Evolutionary conservation across 2,329 filamentous ascomycete genomes (phyloP), one percentile per base, ranked within the genome.

Genomic region (Aspergillaceae sp.): DNA sequence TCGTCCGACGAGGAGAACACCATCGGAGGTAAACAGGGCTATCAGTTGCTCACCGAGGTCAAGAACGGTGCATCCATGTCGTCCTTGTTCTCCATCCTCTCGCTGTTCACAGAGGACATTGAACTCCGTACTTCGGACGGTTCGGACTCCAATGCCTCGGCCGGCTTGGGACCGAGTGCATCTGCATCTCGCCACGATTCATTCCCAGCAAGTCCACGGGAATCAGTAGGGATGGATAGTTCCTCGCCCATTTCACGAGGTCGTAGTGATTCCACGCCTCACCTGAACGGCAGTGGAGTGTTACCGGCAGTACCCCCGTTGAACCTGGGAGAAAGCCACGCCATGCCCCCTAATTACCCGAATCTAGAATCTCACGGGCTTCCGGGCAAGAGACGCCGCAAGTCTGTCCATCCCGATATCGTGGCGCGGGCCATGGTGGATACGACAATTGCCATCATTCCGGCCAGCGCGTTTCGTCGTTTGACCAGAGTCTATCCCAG

Each of bases 41-140:
- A 98, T 60, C 92, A 97, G 63, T 77, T 98, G 35, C 74, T 98
- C 45, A 98, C 92, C 0, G 94, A 98, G 67, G 91, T 98, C 44
- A 94, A 92, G 60, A 98, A 98, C 58, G 92, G 92, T 9, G 90
- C 92, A 1, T 91, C 94, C 1, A 96, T 98, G 91, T 98, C 92
- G 4, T 98, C 92, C 0, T 70, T 98, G 2, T 98, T 98, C 66
- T 97, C 92, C 1, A 95, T 98, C 55, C 81, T 98, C 68, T 94
- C 91, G 2, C 74, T 98, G 0, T 98, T 98, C 61, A 98, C 92
- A 3, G 92, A 98, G 64, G 90, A 96, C 59, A 82, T 98, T 44
- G 86, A 86, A 53, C 72, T 98, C 32, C 80, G 82, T 26, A 76
- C 83, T 51, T 79, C 83, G 1, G 74, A 76, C 38, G 81, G 84